Conservation (phyloP, 345 rosid species). For the Euclidium syriacum region DNA sequence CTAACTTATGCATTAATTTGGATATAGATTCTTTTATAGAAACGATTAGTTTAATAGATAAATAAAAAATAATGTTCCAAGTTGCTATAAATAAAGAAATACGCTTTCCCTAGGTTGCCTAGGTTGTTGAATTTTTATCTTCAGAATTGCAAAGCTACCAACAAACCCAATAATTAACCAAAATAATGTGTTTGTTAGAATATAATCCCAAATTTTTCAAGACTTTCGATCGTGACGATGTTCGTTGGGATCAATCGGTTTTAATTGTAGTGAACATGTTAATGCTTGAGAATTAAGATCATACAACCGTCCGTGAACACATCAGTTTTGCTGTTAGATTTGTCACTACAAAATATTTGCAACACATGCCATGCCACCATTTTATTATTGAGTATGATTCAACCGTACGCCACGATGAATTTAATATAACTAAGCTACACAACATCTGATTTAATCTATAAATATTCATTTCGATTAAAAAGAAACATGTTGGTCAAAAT, state of each 20-base stretch:
- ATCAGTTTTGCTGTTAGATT: neutral
- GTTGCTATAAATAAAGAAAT: constrained; percentile 5
- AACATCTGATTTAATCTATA: no score
- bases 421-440: no score
- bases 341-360: no score
- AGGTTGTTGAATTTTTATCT: neutral
- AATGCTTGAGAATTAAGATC: no score
- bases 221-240: neutral
- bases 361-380: no score
- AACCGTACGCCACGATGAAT: no score
- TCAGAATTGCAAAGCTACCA: neutral
- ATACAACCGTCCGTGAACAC: no score
- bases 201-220: neutral
- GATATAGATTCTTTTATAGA: neutral
- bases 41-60: neutral
- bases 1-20: constrained; percentile 2
- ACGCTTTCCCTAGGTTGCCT: neutral
- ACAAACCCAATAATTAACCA: constrained; percentile 18
- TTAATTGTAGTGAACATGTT: neutral
- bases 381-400: no score
- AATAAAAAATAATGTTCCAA: neutral
- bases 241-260: neutral
- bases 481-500: no score
- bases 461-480: no score
- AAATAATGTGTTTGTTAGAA: neutral